Evolutionary conservation across 495 filamentous ascomycete species (phyloP), one percentile per base, ranked within the genome.

Genomic region (Penicillium ochrochloron): DNA sequence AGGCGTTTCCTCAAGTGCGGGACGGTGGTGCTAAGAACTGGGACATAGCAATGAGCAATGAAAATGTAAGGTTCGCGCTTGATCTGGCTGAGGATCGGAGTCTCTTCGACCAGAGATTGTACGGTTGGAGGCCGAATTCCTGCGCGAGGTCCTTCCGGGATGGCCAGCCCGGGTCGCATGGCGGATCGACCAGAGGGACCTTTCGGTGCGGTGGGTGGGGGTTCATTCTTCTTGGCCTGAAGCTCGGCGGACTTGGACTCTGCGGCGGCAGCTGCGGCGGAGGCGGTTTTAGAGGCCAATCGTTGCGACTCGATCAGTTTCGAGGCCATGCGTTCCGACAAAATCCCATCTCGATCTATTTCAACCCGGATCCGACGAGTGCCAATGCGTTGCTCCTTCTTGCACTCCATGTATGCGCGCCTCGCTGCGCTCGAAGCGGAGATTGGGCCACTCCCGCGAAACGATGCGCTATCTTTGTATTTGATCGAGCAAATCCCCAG

Each of bases 31-130:
- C 84, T 82, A 71, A 96, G 87, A n/a, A 95, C 91, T 19, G 95
- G 96, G 3, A 99, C 93, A 58, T 90, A 91, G 58, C 88, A 86
- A 63, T 92, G 86, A 12, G 91, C 85, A 50, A 99, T 89, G 75
- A 97, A 97, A n/a, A 98, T 89, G 73, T 96, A 97, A 0, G 95
- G 95, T 63, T 92, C 89, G 50, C 87, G 83, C 68, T 90, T 90
- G 44, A 98, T 86, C 57, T 87, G 85, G 57, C 78, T 77, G 33
- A 88, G 68, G 29, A 96, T 79, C 0, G 85, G 84, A 46, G 88
- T 80, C 14, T 84, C 82, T 70, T 91, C 85, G 21, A 89, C 77
- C 35, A 86, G 75, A 35, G 78, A 83, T 57, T 77, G 76, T 41
- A 79, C 66, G 52, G 78, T 75, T 37, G 82, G 80, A 54, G 82